A percentile compares a stretch with the other conserved stretches of the same genome.
phyloP scores from a whole-genome alignment of 1,139 yeast genomes.

The Yamadazyma friedrichii region DNA sequence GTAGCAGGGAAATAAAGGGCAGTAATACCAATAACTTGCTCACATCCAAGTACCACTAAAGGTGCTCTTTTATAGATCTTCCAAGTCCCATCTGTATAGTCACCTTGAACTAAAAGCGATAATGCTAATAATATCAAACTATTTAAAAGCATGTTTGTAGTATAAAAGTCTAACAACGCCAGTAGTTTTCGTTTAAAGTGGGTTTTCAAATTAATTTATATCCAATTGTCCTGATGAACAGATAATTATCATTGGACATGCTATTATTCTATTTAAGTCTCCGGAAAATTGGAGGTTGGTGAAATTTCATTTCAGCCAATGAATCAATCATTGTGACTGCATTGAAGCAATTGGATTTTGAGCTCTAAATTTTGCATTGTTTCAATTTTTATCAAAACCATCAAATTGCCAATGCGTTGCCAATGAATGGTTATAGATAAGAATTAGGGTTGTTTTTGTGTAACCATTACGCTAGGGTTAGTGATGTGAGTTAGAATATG shows the following conservation, averaged over 20 bases:
- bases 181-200: background rate
- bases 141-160: background rate
- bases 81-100: slow-evolving; percentile 7
- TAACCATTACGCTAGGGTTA: too few relatives aligned
- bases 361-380: background rate
- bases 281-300: background rate
- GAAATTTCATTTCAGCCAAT: background rate
- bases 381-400: slow-evolving; percentile 1
- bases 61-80: slow-evolving; percentile 7
- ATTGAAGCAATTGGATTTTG: background rate
- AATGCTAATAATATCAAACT: slow-evolving; percentile 1
- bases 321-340: background rate
- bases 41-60: slow-evolving; percentile 3
- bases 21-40: slow-evolving; percentile 18
- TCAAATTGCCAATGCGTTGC: background rate
- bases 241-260: too few relatives aligned
- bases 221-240: too few relatives aligned
- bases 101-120: slow-evolving; percentile 2
- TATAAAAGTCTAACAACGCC: background rate
- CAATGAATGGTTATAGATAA: background rate
- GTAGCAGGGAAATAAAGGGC: slow-evolving; percentile 27
- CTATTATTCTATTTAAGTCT: too few relatives aligned
- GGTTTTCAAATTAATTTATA: too few relatives aligned
- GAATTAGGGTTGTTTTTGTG: too few relatives aligned
- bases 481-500: too few relatives aligned